Conservation (phyloP, 2,329 filamentous ascomycete species). For the Cladophialophora psammophila region DNA sequence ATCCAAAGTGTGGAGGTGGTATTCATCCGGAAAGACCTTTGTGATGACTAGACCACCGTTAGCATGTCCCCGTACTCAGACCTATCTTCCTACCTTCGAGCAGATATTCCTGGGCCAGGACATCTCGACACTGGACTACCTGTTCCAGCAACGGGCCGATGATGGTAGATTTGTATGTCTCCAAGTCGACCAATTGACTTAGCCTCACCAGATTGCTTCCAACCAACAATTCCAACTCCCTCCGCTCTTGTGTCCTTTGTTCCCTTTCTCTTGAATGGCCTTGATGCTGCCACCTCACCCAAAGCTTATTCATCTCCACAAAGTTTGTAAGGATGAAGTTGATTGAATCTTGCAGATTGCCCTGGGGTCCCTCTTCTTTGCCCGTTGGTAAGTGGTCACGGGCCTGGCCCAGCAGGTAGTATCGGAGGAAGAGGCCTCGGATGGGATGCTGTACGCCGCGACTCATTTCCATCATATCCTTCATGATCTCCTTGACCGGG, state of each 20-base stretch:
- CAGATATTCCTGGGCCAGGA: slow-evolving; percentile 95
- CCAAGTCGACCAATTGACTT: slow-evolving; percentile 93
- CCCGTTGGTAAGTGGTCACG: slow-evolving; percentile 85
- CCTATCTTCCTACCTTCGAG: slow-evolving; percentile 68
- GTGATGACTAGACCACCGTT: slow-evolving; percentile 73
- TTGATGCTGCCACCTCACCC: slow-evolving; percentile 96
- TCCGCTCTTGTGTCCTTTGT: slow-evolving; percentile 89
- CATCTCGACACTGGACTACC: slow-evolving; percentile 96
- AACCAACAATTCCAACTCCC: slow-evolving; percentile 92
- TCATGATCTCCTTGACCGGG: slow-evolving; percentile 99
- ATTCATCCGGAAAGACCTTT: slow-evolving; percentile 98
- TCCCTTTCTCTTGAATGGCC: slow-evolving; percentile 95
- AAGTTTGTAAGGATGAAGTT: slow-evolving; percentile 98
- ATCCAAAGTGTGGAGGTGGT: slow-evolving; percentile 94
- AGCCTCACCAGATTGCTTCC: slow-evolving; percentile 95
- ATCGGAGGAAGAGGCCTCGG: slow-evolving; percentile 90
- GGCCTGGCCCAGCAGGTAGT: slow-evolving; percentile 95
- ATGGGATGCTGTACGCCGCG: slow-evolving; percentile 96
- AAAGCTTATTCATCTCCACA: slow-evolving; percentile 99
- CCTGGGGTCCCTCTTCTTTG: slow-evolving; percentile 87
- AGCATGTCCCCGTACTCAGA: slow-evolving; percentile 16
- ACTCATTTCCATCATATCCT: slow-evolving; percentile 99
- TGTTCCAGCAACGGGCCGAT: slow-evolving; percentile 90
- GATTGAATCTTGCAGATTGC: slow-evolving; percentile 95
- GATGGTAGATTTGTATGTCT: slow-evolving; percentile 91